Conservation (phyloP, 2,329 filamentous ascomycete genomes). For the Penicillium digitatum region DNA sequence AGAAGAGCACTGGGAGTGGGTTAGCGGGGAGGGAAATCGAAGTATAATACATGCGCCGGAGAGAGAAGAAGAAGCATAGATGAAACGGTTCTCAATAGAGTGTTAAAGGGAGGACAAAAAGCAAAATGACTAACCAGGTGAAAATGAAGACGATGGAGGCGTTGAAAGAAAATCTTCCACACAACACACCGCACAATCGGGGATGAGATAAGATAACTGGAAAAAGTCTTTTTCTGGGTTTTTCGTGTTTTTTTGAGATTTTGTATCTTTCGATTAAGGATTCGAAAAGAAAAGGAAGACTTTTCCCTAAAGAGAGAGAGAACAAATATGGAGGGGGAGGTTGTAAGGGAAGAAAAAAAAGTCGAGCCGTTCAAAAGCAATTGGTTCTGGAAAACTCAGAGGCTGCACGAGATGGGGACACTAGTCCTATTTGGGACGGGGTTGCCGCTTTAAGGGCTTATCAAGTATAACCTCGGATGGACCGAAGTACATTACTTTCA, state of each 20-base stretch:
- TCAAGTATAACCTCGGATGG: slow-evolving; percentile 3
- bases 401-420: slow-evolving; percentile 15
- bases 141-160: slow-evolving; percentile 22
- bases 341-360: slow-evolving; percentile 28
- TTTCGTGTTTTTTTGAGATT: slow-evolving; percentile 40
- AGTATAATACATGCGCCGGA: background rate
- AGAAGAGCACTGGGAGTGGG: slow-evolving; percentile 6
- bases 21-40: slow-evolving; percentile 4
- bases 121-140: slow-evolving; percentile 19
- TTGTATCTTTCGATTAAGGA: slow-evolving; percentile 31
- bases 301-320: slow-evolving; percentile 29
- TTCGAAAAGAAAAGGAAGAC: slow-evolving; percentile 32
- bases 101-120: slow-evolving; percentile 5
- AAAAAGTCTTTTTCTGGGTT: slow-evolving; percentile 33
- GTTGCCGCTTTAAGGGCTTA: slow-evolving; percentile 20
- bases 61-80: background rate
- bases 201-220: slow-evolving; percentile 28
- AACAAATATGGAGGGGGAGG: slow-evolving; percentile 14
- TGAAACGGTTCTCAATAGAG: background rate
- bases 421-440: slow-evolving; percentile 24
- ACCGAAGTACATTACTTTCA: background rate
- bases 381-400: slow-evolving; percentile 35
- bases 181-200: slow-evolving; percentile 35
- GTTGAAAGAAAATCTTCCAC: slow-evolving; percentile 28
- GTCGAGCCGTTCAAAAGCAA: slow-evolving; percentile 24